Percentiles rank a stretch among this genome's conserved stretches.
Conservation (phyloP, 2,329 filamentous ascomycete species). For the Aspergillus fischeri region DNA sequence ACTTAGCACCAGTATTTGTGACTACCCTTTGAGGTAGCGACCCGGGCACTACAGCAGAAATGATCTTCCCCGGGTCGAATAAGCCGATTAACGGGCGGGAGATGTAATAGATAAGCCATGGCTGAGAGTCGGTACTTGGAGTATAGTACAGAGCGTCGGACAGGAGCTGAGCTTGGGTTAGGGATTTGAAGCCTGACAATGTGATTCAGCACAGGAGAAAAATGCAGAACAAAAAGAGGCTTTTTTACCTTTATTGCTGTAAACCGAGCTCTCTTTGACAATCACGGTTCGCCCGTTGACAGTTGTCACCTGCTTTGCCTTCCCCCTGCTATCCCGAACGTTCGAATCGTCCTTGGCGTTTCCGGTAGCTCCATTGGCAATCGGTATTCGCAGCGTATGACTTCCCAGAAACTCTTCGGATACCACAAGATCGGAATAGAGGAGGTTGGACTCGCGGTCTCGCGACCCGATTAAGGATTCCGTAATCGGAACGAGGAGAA, state of each 20-base stretch:
- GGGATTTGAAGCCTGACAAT: constrained; percentile 73
- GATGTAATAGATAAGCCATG: constrained; percentile 97
- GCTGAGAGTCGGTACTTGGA: constrained; percentile 80
- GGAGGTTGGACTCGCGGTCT: constrained; percentile 77
- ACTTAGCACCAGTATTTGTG: constrained; percentile 19
- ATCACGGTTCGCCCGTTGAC: constrained; percentile 90
- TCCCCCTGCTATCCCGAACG: constrained; percentile 80
- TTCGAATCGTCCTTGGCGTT: constrained; percentile 54
- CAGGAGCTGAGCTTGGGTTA: constrained; percentile 84
- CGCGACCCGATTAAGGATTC: constrained; percentile 84
- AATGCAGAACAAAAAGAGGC: neutral
- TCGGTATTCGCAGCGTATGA: constrained; percentile 86
- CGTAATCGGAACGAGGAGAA: constrained; percentile 89
- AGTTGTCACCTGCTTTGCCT: constrained; percentile 91
- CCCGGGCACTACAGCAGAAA: constrained; percentile 57
- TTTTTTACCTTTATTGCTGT: constrained; percentile 86
- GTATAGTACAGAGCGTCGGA: constrained; percentile 84
- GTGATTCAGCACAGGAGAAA: constrained; percentile 12
- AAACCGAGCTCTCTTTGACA: constrained; percentile 87
- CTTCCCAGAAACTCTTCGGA: constrained; percentile 95
- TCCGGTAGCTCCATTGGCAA: constrained; percentile 43
- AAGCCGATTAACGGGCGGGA: constrained; percentile 80
- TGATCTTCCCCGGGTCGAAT: constrained; percentile 71
- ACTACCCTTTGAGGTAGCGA: constrained; percentile 29
- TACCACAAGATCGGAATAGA: constrained; percentile 73